A percentile compares a stretch with the other conserved stretches of the same genome.
Evolutionary conservation across 805 yeast genomes (phyloP).

Genomic region (Kuraishia ogatae): DNA sequence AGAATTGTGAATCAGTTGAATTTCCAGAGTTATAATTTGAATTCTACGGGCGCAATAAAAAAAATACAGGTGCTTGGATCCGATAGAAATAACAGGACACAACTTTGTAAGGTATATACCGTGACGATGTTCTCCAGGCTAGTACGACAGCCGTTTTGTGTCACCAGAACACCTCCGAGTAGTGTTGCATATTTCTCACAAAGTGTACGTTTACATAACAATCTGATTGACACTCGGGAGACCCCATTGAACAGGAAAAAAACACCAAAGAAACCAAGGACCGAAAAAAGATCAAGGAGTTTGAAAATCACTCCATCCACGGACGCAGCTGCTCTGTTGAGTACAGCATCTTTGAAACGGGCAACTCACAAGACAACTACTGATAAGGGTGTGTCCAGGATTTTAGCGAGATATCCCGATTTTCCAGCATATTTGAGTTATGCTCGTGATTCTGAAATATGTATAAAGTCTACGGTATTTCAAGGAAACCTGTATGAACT

Average conservation of each 20-base stretch:
- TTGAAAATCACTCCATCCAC: neutral
- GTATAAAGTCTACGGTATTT: slow-evolving; percentile 39
- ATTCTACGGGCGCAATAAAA: too few species aligned
- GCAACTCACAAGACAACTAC: neutral
- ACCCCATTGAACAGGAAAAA: neutral
- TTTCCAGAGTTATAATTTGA: too few species aligned
- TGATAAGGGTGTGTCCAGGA: neutral
- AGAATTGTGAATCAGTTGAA: too few species aligned
- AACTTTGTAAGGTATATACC: neutral
- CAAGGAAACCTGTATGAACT: slow-evolving; percentile 50
- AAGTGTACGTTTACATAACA: neutral
- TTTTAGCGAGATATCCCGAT: slow-evolving; percentile 18
- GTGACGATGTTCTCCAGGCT: neutral
- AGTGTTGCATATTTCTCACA: neutral
- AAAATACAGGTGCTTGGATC: neutral
- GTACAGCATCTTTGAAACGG: neutral
- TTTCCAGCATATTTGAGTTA: slow-evolving; percentile 23
- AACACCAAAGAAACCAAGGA: neutral
- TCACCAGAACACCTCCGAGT: neutral
- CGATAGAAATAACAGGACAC: too few species aligned
- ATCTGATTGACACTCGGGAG: neutral
- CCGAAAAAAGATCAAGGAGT: neutral
- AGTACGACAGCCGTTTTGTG: neutral
- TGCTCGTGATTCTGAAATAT: slow-evolving; percentile 23
- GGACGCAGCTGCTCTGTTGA: neutral